Evolutionary conservation across 768 basidiomycete genomes (phyloP).

Genomic region (Gelatoporia subvermispora): DNA sequence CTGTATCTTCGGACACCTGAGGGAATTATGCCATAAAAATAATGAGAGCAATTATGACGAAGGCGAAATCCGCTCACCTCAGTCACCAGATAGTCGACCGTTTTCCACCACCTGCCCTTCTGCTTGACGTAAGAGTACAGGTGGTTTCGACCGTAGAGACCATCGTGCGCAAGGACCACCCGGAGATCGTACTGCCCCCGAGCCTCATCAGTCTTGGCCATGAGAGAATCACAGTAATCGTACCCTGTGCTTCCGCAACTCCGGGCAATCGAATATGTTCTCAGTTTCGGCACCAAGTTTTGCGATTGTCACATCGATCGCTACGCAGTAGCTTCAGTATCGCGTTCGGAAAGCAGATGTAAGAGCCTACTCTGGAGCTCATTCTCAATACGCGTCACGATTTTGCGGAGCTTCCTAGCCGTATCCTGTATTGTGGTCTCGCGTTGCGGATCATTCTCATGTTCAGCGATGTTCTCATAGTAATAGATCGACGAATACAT

Average conservation of each 20-base stretch:
- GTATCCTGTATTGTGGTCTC: conserved; percentile 37
- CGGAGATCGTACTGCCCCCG: conserved; percentile 71
- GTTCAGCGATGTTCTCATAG: conserved; percentile 60
- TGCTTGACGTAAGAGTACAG: conserved; percentile 75
- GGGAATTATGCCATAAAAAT: background rate
- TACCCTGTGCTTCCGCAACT: conserved; percentile 58
- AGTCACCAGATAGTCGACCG: conserved; percentile 61
- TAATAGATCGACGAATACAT: conserved; percentile 62
- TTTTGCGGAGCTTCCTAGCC: conserved; percentile 46
- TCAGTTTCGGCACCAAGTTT: conserved; percentile 40
- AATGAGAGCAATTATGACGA: background rate
- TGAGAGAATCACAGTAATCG: background rate
- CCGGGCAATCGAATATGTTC: conserved; percentile 54
- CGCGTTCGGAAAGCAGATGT: background rate
- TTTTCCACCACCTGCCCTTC: conserved; percentile 76
- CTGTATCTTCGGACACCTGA: conserved; percentile 67
- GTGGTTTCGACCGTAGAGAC: conserved; percentile 71
- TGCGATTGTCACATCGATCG: conserved; percentile 45
- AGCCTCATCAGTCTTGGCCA: background rate
- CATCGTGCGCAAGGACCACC: conserved; percentile 73
- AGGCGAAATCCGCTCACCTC: conserved; percentile 38
- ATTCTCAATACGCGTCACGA: conserved; percentile 47
- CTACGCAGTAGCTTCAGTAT: conserved; percentile 29
- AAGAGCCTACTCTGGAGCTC: conserved; percentile 47
- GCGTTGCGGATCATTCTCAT: conserved; percentile 44